These are phyloP conservation scores for Cladophialophora yegresii DNA, from an alignment of 2,329 filamentous ascomycete genomes.

Conservation along the genomic window DNA sequence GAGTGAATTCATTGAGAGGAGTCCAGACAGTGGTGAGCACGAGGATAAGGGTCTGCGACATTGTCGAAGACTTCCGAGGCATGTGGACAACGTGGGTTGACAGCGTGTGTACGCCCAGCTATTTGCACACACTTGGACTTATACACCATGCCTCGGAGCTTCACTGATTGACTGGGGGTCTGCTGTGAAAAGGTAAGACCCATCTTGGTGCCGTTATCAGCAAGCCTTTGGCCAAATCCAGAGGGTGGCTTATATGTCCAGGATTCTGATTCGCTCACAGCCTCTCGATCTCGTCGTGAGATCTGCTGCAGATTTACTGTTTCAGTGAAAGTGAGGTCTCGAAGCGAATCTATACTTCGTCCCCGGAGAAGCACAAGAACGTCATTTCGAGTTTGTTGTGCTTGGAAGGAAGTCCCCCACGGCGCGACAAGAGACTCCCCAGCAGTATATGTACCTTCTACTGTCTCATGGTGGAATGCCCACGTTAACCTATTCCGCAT, in stretches of 20 bases:
- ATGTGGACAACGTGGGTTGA: background rate
- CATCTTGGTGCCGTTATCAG: constrained; percentile 26
- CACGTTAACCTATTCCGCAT: background rate
- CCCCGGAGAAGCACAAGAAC: constrained; percentile 33
- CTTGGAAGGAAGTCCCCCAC: background rate
- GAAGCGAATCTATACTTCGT: constrained; percentile 10
- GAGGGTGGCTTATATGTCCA: constrained; percentile 16
- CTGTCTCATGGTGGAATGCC: background rate
- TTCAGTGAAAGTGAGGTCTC: constrained; percentile 15
- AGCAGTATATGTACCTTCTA: constrained; percentile 16
- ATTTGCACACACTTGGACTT: constrained; percentile 13
- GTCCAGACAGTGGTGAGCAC: constrained; percentile 2
- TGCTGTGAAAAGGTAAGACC: constrained; percentile 5
- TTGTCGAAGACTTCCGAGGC: constrained; percentile 16
- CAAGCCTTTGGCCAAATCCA: constrained; percentile 14
- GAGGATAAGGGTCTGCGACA: background rate
- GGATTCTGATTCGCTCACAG: constrained; percentile 18
- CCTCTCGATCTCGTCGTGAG: constrained; percentile 21
- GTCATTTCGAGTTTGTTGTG: constrained; percentile 20
- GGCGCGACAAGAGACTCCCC: background rate
- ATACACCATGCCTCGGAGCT: constrained; percentile 23
- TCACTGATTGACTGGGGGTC: constrained; percentile 11
- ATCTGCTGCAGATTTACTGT: constrained; percentile 33
- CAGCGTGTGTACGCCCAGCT: constrained; percentile 10
- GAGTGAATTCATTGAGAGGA: background rate